Evolutionary conservation across 139 green algal genomes (phyloP).

Genomic region (Microglena sp.): DNA sequence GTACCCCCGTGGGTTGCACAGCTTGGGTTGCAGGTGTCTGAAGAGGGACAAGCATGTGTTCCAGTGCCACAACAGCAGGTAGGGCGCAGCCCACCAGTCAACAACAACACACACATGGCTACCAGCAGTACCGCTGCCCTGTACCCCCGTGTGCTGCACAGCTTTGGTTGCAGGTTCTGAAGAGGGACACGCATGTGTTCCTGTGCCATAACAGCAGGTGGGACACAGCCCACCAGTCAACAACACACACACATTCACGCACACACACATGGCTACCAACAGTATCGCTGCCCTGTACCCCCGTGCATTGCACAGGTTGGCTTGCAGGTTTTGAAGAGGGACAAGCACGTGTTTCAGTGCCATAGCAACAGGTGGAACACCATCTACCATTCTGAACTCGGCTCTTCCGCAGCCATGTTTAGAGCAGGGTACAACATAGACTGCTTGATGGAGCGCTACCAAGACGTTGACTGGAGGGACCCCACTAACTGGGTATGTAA

Average conservation of each 20-base stretch:
- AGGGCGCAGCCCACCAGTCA: slow-evolving; percentile 51
- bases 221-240: slow-evolving; percentile 38
- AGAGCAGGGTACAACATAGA: slow-evolving; percentile 59
- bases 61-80: slow-evolving; percentile 46
- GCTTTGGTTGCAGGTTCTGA: too few relatives aligned
- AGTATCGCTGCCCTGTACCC: too few relatives aligned
- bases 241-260: neutral
- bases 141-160: too few relatives aligned
- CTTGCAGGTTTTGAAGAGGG: slow-evolving; percentile 38
- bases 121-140: too few relatives aligned
- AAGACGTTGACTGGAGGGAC: slow-evolving; percentile 55
- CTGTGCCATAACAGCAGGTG: slow-evolving; percentile 48
- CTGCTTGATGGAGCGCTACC: slow-evolving; percentile 60
- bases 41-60: slow-evolving; percentile 39
- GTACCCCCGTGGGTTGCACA: too few relatives aligned
- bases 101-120: neutral
- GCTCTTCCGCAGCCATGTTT: slow-evolving; percentile 46
- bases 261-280: neutral
- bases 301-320: too few relatives aligned
- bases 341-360: slow-evolving; percentile 49
- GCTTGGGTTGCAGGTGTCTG: too few relatives aligned
- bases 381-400: slow-evolving; percentile 56
- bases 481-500: slow-evolving; percentile 41
- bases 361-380: slow-evolving; percentile 55
- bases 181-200: slow-evolving; percentile 39